A percentile compares a stretch with the other conserved stretches of the same genome.
Conservation (phyloP, 2,329 filamentous ascomycete genomes). For the Tothia fuscella region DNA sequence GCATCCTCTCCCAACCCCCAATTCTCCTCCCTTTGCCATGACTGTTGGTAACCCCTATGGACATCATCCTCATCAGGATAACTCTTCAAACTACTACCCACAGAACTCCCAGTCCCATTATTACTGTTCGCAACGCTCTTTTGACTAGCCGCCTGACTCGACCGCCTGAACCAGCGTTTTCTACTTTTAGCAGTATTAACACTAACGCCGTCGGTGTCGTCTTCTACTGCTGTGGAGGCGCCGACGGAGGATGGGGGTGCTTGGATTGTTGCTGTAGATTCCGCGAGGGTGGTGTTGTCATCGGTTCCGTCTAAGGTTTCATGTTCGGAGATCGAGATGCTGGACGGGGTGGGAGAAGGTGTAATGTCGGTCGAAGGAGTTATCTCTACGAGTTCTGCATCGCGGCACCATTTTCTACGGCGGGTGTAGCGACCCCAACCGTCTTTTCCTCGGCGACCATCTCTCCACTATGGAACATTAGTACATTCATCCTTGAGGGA, state of each 20-base stretch:
- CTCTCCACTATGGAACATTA: constrained; percentile 58
- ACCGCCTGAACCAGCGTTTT: constrained; percentile 13
- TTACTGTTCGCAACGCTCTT: constrained; percentile 14
- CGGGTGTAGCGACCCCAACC: constrained; percentile 93
- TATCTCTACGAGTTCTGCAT: constrained; percentile 85
- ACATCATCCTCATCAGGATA: constrained; percentile 29
- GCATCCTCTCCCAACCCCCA: constrained; percentile 80
- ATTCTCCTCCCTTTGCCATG: constrained; percentile 40
- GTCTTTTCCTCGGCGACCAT: constrained; percentile 70
- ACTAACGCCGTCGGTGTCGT: neutral
- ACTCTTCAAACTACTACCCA: constrained; percentile 15
- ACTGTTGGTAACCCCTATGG: constrained; percentile 36
- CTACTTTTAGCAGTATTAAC: neutral
- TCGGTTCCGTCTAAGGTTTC: neutral
- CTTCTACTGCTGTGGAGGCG: constrained; percentile 3
- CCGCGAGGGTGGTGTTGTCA: neutral
- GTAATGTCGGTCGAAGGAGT: constrained; percentile 33
- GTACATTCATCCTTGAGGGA: neutral
- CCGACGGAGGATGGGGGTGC: neutral
- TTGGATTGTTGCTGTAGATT: constrained; percentile 2
- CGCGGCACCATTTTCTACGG: constrained; percentile 88
- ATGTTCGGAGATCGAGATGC: constrained; percentile 18
- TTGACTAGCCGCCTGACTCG: constrained; percentile 13
- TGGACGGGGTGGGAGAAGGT: constrained; percentile 28
- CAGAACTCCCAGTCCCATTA: no score